These are phyloP conservation scores for Neurospora sp. DNA, from an alignment of 495 filamentous ascomycete species.

Conservation along the genomic window DNA sequence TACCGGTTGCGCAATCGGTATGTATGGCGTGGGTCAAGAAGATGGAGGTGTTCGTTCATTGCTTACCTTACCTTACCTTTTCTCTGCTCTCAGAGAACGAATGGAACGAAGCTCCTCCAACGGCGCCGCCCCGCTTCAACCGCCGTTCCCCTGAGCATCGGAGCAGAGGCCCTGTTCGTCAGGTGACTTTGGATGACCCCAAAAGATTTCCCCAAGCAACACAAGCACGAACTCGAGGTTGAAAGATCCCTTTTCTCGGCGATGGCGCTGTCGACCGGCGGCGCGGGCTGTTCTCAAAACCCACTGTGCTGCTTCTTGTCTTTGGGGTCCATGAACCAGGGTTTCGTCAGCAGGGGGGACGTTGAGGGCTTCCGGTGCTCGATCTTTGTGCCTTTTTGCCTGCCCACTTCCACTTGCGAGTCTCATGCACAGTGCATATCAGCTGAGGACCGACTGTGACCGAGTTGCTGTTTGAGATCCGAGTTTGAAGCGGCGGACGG, in stretches of 20 bases:
- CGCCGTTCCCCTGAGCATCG: not conserved
- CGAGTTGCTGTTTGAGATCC: not conserved
- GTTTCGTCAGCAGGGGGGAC: slow-evolving; percentile 11
- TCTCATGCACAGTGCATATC: not conserved
- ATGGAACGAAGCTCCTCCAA: not conserved
- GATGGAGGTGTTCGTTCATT: not conserved
- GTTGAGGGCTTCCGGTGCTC: not conserved
- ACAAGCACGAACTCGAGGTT: not conserved
- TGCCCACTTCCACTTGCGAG: not conserved
- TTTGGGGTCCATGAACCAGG: not conserved
- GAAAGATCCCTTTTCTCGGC: not conserved
- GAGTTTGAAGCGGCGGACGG: not conserved
- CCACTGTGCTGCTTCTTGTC: not conserved
- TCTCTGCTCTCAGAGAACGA: not conserved
- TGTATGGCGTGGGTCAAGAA: not conserved
- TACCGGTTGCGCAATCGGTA: not conserved
- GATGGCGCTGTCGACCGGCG: not conserved
- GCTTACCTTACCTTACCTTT: not conserved
- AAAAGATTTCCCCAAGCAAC: not conserved
- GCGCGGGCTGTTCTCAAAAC: not conserved
- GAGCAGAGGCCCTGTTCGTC: not conserved
- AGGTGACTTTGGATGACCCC: not conserved
- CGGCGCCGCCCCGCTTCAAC: not conserved
- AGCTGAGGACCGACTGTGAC: not conserved
- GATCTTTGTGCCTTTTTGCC: not conserved